phyloP scores from a whole-genome alignment of 495 filamentous ascomycete species.

The Penicillium riverlandense region DNA sequence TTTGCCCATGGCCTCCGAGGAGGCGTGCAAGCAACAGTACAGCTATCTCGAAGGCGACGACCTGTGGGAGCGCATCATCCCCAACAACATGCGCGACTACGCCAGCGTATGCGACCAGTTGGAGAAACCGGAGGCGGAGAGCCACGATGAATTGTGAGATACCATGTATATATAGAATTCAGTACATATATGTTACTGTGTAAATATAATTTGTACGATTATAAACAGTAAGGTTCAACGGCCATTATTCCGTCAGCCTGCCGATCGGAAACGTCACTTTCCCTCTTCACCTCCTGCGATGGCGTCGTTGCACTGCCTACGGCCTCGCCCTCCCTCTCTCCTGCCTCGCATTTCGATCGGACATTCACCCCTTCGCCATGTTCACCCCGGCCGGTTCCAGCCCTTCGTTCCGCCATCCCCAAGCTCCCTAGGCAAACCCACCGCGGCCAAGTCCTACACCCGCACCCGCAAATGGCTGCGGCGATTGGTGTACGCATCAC shows the following conservation, averaged over 20 bases:
- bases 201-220: no score
- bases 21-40: slow-evolving; percentile 29
- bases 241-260: no score
- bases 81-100: slow-evolving; percentile 38
- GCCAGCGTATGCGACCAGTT: slow-evolving; percentile 29
- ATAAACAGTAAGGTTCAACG: no score
- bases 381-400: slow-evolving; percentile 43
- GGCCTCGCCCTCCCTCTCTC: slow-evolving; percentile 8
- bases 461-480: slow-evolving; percentile 69
- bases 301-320: slow-evolving; percentile 22
- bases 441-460: slow-evolving; percentile 53
- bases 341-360: slow-evolving; percentile 4
- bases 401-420: slow-evolving; percentile 79
- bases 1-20: slow-evolving; percentile 34
- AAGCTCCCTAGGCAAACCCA: slow-evolving; percentile 66
- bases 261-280: no score
- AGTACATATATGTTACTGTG: background rate
- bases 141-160: slow-evolving; percentile 20
- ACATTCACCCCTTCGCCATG: slow-evolving; percentile 12
- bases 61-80: slow-evolving; percentile 34
- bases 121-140: slow-evolving; percentile 10
- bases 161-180: background rate
- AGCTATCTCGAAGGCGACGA: slow-evolving; percentile 26
- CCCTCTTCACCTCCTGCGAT: slow-evolving; percentile 10
- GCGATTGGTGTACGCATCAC: slow-evolving; percentile 58